phyloP scores from a whole-genome alignment of 306 rosid species.

The Biancaea sappan region DNA sequence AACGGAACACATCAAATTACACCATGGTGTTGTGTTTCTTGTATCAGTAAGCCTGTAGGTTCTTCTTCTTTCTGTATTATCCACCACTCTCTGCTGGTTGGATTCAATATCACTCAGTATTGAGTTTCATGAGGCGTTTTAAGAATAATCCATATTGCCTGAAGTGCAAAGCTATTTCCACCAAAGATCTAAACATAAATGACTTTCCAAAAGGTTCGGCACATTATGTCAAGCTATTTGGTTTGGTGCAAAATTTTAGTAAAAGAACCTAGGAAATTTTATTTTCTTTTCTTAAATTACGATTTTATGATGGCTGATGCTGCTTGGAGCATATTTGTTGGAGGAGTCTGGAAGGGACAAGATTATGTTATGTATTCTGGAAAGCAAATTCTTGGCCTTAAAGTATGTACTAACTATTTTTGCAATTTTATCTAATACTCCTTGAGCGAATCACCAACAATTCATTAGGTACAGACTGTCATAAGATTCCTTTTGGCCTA shows the following conservation, averaged over 20 bases:
- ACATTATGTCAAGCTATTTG: conserved; percentile 1
- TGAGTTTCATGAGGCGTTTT: not conserved
- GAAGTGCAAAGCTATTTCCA: not conserved
- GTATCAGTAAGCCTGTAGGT: conserved; percentile 12
- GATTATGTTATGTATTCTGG: not conserved
- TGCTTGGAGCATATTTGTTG: conserved; percentile 1
- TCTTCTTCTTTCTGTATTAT: conserved; percentile 15
- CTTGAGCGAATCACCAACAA: not conserved
- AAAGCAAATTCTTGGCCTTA: not conserved
- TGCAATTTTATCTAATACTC: not conserved
- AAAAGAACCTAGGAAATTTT: not conserved
- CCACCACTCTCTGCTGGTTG: not conserved
- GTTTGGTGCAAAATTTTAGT: not conserved
- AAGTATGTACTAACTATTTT: not conserved
- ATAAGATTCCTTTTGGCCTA: not conserved
- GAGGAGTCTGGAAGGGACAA: not conserved
- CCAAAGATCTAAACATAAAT: not conserved
- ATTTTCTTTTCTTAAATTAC: not conserved
- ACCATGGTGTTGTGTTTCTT: not conserved
- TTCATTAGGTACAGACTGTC: not conserved
- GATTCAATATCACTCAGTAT: not conserved
- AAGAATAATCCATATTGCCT: not conserved
- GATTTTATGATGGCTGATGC: not conserved
- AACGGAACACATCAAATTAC: too few species aligned
- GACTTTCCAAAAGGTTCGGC: too few species aligned